These are phyloP conservation scores for Aspergillus sp. DNA, from an alignment of 2,329 filamentous ascomycete genomes.

Conservation along the genomic window DNA sequence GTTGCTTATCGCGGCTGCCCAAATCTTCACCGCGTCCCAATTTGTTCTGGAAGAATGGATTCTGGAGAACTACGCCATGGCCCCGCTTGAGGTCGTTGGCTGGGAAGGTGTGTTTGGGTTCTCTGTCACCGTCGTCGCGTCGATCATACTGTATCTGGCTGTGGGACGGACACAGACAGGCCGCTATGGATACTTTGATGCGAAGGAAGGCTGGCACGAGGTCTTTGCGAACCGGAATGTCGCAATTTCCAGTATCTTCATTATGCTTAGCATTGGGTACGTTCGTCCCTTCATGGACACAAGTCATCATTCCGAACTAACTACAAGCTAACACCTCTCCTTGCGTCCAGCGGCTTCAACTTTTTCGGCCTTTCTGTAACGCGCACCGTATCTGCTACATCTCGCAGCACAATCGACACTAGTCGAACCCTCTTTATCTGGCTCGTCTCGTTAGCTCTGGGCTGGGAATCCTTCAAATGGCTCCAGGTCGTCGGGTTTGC, in stretches of 20 bases:
- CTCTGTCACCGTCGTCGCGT: slow-evolving; percentile 64
- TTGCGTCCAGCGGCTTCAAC: slow-evolving; percentile 70
- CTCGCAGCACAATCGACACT: slow-evolving; percentile 92
- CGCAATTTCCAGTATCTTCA: slow-evolving; percentile 69
- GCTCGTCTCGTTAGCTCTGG: slow-evolving; percentile 84
- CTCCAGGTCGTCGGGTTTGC: slow-evolving; percentile 84
- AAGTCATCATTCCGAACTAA: background rate
- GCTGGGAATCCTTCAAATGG: slow-evolving; percentile 98
- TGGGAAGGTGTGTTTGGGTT: slow-evolving; percentile 97
- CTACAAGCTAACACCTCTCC: slow-evolving; percentile 6
- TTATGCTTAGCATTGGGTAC: slow-evolving; percentile 97
- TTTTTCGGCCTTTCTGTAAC: slow-evolving; percentile 97
- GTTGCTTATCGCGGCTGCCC: slow-evolving; percentile 80
- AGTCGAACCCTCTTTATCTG: slow-evolving; percentile 94
- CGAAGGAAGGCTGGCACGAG: slow-evolving; percentile 74
- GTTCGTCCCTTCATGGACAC: slow-evolving; percentile 20
- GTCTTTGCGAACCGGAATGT: slow-evolving; percentile 65
- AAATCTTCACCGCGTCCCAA: slow-evolving; percentile 94
- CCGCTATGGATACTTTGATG: slow-evolving; percentile 78
- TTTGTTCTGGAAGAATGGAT: slow-evolving; percentile 96
- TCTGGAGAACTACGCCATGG: slow-evolving; percentile 66
- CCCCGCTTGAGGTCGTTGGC: slow-evolving; percentile 83
- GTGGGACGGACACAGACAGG: slow-evolving; percentile 69
- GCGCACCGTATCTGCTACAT: slow-evolving; percentile 78
- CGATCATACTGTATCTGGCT: slow-evolving; percentile 68